These are phyloP conservation scores for Megacollybia marginata DNA, from an alignment of 768 basidiomycete genomes.

Conservation along the genomic window DNA sequence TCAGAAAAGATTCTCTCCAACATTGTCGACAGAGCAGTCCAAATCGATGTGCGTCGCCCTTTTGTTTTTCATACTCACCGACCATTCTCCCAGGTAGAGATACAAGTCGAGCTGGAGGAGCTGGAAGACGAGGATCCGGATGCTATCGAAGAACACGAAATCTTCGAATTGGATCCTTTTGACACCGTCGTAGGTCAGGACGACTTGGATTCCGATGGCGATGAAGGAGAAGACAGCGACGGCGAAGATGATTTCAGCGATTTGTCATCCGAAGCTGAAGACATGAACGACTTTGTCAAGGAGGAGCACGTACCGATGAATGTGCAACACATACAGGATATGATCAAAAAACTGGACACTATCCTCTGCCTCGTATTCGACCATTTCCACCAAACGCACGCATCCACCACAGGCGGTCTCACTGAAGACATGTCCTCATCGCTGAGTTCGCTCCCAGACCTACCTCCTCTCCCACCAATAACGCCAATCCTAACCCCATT, in stretches of 20 bases:
- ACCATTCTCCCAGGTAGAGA: slow-evolving; percentile 64
- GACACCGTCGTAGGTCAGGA: slow-evolving; percentile 71
- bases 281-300: slow-evolving; percentile 30
- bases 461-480: slow-evolving; percentile 24
- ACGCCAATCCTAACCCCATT: slow-evolving; percentile 10
- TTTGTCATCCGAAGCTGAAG: slow-evolving; percentile 64
- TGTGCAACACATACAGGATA: slow-evolving; percentile 66
- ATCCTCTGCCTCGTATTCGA: slow-evolving; percentile 82
- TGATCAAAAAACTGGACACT: slow-evolving; percentile 88
- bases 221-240: slow-evolving; percentile 18
- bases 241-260: slow-evolving; percentile 57
- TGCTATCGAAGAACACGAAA: slow-evolving; percentile 41
- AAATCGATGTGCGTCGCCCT: slow-evolving; percentile 75
- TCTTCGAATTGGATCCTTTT: slow-evolving; percentile 81
- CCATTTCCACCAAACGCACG: slow-evolving; percentile 58
- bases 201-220: slow-evolving; percentile 47
- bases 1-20: slow-evolving; percentile 77
- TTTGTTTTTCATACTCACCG: background rate
- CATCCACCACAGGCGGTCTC: slow-evolving; percentile 14
- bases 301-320: slow-evolving; percentile 42
- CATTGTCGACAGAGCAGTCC: slow-evolving; percentile 89
- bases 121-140: slow-evolving; percentile 62
- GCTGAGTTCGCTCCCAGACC: slow-evolving; percentile 22
- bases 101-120: slow-evolving; percentile 93
- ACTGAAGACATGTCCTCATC: slow-evolving; percentile 7